Conservation (phyloP, 768 basidiomycete species). For the Lepiota brunneoincarnata region DNA sequence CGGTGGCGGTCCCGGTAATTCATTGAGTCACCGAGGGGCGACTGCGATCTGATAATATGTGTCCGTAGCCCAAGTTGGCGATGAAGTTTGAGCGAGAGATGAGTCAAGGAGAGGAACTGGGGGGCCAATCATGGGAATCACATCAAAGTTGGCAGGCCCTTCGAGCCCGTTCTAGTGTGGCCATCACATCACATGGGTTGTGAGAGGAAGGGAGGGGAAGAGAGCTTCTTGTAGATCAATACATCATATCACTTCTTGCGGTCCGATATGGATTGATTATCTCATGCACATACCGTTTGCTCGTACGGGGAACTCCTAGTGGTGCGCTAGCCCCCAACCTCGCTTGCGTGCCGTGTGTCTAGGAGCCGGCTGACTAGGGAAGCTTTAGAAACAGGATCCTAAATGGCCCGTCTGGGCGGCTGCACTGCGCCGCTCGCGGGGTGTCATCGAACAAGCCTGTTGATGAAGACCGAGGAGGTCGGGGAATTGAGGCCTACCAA, state of each 20-base stretch:
- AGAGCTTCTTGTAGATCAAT: constrained; percentile 8
- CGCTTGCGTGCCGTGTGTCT: no score
- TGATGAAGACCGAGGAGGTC: constrained; percentile 8
- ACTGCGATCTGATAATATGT: no score
- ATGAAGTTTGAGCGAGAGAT: background rate
- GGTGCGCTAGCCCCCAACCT: no score
- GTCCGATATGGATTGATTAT: constrained; percentile 3
- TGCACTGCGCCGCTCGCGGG: background rate
- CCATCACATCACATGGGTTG: background rate
- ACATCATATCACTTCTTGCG: background rate
- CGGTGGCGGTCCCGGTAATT: background rate
- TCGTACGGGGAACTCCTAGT: no score
- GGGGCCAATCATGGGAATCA: background rate
- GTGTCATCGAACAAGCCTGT: background rate
- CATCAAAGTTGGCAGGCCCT: background rate
- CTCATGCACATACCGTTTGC: background rate
- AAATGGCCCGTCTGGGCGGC: background rate
- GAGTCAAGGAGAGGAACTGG: background rate
- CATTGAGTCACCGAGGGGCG: background rate
- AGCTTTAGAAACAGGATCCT: background rate
- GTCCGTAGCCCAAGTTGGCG: no score
- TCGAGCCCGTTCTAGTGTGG: no score
- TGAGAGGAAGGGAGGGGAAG: background rate
- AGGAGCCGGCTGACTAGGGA: background rate
- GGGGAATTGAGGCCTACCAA: background rate